These are phyloP conservation scores for Botrytis hyacinthi DNA, from an alignment of 2,329 filamentous ascomycete species.

Conservation along the genomic window DNA sequence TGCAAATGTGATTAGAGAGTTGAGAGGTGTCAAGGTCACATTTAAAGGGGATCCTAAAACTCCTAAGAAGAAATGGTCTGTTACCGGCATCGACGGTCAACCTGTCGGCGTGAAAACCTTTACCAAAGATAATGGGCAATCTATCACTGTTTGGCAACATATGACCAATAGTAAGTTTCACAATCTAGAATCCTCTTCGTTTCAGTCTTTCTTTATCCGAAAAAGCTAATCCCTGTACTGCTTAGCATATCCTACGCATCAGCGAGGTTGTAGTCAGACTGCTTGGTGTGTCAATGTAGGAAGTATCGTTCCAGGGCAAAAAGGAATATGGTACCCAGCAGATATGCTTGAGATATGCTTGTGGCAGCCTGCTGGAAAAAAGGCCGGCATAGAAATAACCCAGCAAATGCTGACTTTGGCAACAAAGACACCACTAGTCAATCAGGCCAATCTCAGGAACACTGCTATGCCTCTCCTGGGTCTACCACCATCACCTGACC, in stretches of 20 bases:
- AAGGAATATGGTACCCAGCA: constrained; percentile 21
- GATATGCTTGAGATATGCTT: constrained; percentile 15
- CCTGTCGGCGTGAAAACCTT: background rate
- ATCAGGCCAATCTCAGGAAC: background rate
- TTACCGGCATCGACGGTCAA: background rate
- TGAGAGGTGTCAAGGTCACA: background rate
- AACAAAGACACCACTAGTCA: background rate
- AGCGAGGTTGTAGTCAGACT: no score
- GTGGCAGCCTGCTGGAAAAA: constrained; percentile 17
- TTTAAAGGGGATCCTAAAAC: background rate
- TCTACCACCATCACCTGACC: no score
- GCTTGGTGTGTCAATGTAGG: background rate
- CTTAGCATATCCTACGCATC: background rate
- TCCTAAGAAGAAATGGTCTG: background rate
- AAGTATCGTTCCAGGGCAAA: background rate
- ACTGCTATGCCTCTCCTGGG: no score
- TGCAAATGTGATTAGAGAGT: background rate
- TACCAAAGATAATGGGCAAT: background rate
- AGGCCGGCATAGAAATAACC: background rate
- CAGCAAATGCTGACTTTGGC: background rate
- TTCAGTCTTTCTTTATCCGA: no score
- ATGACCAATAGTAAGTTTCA: background rate
- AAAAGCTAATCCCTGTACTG: no score
- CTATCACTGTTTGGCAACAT: background rate
- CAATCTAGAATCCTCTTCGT: no score